Percentiles rank a stretch among this genome's conserved stretches.
Evolutionary conservation across 257 asterid species (phyloP).

Genomic region (Solanum arcanum): DNA sequence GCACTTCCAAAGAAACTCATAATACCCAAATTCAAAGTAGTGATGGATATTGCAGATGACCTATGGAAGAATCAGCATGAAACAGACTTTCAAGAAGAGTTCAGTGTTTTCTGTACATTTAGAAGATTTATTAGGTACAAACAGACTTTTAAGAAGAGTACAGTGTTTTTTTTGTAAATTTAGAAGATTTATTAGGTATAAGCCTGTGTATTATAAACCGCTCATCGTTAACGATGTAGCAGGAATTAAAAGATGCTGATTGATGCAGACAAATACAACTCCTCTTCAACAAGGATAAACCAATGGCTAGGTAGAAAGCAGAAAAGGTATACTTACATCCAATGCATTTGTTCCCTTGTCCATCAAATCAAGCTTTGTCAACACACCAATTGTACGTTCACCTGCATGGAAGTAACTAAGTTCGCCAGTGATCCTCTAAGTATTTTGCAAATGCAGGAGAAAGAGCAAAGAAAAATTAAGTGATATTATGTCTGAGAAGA

Average conservation of each 20-base stretch:
- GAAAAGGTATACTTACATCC: conserved; percentile 15
- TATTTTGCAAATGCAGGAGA: background rate
- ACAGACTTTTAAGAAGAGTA: background rate
- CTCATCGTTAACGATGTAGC: background rate
- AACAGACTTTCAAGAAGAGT: background rate
- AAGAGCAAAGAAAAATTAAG: background rate
- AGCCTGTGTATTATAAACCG: background rate
- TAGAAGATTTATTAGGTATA: background rate
- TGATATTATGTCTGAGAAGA: background rate
- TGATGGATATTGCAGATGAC: background rate
- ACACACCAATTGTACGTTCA: conserved; percentile 34
- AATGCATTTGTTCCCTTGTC: conserved; percentile 41
- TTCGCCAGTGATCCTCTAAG: background rate
- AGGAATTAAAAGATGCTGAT: background rate
- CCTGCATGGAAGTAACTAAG: conserved; percentile 9
- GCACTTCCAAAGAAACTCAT: background rate
- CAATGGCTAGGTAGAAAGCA: background rate
- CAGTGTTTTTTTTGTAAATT: background rate
- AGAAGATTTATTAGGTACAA: background rate
- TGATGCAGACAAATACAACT: background rate
- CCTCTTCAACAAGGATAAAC: background rate
- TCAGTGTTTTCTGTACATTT: background rate
- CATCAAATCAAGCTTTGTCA: conserved; percentile 41
- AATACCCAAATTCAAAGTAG: background rate
- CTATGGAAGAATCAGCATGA: background rate